Evolutionary conservation across 2,329 filamentous ascomycete species (phyloP), one percentile per base, ranked within the genome.

Genomic region (Neofusicoccum kwambonambiense): DNA sequence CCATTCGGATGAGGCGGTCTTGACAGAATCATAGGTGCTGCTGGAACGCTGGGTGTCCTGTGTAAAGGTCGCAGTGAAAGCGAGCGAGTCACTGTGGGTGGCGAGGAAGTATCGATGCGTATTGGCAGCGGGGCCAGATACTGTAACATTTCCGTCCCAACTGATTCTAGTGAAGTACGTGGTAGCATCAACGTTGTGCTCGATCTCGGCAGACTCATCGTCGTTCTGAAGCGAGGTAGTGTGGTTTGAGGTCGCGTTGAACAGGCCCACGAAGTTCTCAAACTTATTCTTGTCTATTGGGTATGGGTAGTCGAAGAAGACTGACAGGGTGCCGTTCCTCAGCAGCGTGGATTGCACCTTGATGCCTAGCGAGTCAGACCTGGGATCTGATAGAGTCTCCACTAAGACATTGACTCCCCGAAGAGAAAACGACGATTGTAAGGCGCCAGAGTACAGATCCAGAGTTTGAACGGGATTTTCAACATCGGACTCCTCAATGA

Each of bases 301-400:
- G 62, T 82, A 81, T 2, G 84, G 83, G 63, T 83, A 86, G 62
- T 86, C 83, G 63, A 86, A 79, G 67, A 84, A 84, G 5, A 85
- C 69, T 0, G 80, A 79, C 7, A 86, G 69, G 4, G 70, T 67
- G 0, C 76, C 78, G 1, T 67, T 67, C 4, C 68, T 70, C 7
- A 85, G 67, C 2, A 84, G 71, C 0, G 74, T 69, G 0, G 82
- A 84, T 12, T 76, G 71, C 11, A 84, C 71, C 7, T 75, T 70
- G 27, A 84, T 73, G 1, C 78, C 80, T 15, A 84, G 68, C 15
- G 80, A 80, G 67, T 84, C 81, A 0, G 79, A 80, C n/a, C 76
- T 68, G 0, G 81, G 76, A 62, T 83, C 80, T 6, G 76, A 80
- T 68, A 77, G 77, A 0, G 81, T 84, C 64, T 79, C 75, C 22